Conservation (phyloP, 352 stramenopile genomes). For the Phytophthora litchii region DNA sequence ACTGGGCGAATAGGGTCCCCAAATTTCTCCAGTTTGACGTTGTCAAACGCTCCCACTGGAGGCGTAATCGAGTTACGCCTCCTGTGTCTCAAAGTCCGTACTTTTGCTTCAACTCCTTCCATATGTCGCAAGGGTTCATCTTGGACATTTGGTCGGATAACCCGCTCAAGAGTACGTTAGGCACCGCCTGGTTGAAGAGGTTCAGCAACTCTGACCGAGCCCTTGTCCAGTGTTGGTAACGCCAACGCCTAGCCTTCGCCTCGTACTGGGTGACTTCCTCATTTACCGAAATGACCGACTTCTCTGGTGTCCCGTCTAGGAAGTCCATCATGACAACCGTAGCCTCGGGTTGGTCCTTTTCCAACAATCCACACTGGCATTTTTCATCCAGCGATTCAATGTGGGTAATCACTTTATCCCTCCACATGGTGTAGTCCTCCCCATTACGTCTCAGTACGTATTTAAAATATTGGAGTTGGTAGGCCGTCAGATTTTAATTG, state of each 20-base stretch:
- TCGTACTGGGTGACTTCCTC: conserved; percentile 3
- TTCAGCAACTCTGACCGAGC: not conserved
- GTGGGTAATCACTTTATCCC: conserved; percentile 19
- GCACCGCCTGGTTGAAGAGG: not conserved
- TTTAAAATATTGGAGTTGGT: too few species aligned
- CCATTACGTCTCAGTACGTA: too few species aligned
- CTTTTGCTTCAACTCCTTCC: not conserved
- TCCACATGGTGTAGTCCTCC: conserved; percentile 22
- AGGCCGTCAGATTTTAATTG: too few species aligned
- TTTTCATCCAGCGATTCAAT: conserved; percentile 13
- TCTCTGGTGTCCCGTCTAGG: conserved; percentile 7
- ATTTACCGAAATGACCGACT: not conserved
- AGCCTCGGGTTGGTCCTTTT: conserved; percentile 17
- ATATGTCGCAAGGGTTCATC: not conserved
- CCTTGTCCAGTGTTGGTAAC: conserved; percentile 9
- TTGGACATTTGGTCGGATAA: conserved; percentile 3
- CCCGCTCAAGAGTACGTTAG: not conserved
- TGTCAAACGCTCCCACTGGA: conserved; percentile 2
- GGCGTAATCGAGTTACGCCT: not conserved
- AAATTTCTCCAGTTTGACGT: conserved; percentile 6
- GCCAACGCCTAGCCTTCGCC: not conserved
- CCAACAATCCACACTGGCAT: conserved; percentile 13
- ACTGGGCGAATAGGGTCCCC: conserved; percentile 7
- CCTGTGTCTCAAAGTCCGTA: not conserved
- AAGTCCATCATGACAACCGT: conserved; percentile 18